Percentiles rank a stretch among this genome's conserved stretches.
Conservation (phyloP, 2,329 filamentous ascomycete species). For the Fusarium anguioides region DNA sequence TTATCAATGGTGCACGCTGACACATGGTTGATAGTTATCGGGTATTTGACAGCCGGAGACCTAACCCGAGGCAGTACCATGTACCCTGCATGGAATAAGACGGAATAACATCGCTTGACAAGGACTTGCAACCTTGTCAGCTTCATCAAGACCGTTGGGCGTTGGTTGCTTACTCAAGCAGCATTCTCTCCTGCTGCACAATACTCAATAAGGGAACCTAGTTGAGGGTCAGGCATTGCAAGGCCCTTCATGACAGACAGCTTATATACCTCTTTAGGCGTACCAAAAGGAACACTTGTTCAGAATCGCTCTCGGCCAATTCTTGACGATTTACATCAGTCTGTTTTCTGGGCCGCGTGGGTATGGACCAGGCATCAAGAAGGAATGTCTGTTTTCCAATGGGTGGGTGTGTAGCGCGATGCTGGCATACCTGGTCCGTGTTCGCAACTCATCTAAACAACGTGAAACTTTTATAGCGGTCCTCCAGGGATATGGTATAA, state of each 20-base stretch:
- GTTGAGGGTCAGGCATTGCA: neutral
- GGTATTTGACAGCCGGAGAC: neutral
- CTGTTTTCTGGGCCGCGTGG: neutral
- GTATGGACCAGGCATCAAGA: neutral
- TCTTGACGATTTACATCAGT: slow-evolving; percentile 5
- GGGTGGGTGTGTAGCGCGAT: neutral
- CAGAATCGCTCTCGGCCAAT: neutral
- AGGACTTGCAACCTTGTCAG: slow-evolving; percentile 32
- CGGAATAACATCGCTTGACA: slow-evolving; percentile 14
- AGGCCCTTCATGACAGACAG: neutral
- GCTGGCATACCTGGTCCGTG: slow-evolving; percentile 10
- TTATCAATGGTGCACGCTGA: slow-evolving; percentile 4
- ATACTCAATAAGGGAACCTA: slow-evolving; percentile 7
- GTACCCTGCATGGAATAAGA: slow-evolving; percentile 7
- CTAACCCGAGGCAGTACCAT: slow-evolving; percentile 18
- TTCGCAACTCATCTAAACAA: slow-evolving; percentile 8
- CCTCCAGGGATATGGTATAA: slow-evolving; percentile 2
- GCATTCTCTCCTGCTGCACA: slow-evolving; percentile 6
- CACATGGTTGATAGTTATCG: slow-evolving; percentile 18
- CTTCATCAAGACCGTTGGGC: slow-evolving; percentile 4
- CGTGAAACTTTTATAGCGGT: neutral
- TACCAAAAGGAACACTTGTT: neutral
- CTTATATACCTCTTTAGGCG: neutral
- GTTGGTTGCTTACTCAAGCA: slow-evolving; percentile 25
- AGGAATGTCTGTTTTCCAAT: neutral